A percentile compares a stretch with the other conserved stretches of the same genome.
These are phyloP conservation scores for Wickerhamiella cacticola DNA, from an alignment of 805 yeast species.

Conservation along the genomic window DNA sequence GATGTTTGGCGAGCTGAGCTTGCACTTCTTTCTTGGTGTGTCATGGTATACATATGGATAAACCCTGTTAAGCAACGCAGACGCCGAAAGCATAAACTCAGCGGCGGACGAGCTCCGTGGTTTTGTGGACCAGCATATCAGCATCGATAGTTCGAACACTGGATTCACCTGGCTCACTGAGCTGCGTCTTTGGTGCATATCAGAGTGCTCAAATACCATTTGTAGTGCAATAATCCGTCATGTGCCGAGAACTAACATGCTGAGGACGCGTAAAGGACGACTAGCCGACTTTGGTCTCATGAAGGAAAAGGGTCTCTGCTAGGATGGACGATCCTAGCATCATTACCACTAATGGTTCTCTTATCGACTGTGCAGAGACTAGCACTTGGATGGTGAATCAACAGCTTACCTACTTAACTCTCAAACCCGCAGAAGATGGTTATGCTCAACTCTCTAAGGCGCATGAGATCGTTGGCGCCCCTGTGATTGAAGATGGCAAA, in stretches of 20 bases:
- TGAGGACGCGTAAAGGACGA: background rate
- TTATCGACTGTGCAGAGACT: background rate
- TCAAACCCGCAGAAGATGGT: background rate
- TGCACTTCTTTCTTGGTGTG: background rate
- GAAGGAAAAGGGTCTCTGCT: background rate
- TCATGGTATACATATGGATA: background rate
- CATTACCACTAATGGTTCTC: background rate
- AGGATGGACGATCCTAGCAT: background rate
- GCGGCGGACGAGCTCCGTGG: background rate
- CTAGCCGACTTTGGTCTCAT: background rate
- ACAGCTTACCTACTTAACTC: background rate
- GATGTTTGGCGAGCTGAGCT: background rate
- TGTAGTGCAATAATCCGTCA: too few species aligned
- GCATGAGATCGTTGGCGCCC: too few species aligned
- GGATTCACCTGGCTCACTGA: background rate
- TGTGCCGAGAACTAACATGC: background rate
- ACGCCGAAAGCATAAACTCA: too few species aligned
- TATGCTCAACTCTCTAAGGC: background rate
- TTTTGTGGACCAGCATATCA: background rate
- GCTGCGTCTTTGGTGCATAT: background rate
- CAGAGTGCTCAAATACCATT: background rate
- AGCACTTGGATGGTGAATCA: background rate
- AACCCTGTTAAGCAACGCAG: background rate
- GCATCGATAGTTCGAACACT: background rate
- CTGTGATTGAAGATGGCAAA: too few species aligned